Percentiles rank a stretch among this genome's conserved stretches.
Evolutionary conservation across 2,329 filamentous ascomycete species (phyloP).

Genomic region (Trichoderma cornu-damae): DNA sequence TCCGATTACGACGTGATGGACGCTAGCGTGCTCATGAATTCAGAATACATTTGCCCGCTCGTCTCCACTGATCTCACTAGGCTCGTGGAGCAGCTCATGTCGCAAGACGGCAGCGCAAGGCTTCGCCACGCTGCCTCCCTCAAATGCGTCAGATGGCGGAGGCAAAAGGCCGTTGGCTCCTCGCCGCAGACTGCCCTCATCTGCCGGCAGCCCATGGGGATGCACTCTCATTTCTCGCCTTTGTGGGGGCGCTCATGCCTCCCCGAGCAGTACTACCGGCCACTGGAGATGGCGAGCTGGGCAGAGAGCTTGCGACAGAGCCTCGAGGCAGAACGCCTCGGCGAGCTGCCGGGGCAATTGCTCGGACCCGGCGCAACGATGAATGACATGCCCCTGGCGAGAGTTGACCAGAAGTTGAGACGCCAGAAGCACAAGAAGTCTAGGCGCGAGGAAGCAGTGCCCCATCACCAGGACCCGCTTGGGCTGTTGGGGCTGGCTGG

Average conservation of each 20-base stretch:
- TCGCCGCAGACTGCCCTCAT: conserved; percentile 20
- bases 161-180: conserved; percentile 25
- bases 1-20: conserved; percentile 82
- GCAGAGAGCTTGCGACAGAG: conserved; percentile 35
- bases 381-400: conserved; percentile 18
- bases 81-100: conserved; percentile 71
- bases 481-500: conserved; percentile 68
- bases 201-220: conserved; percentile 14
- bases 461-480: conserved; percentile 64
- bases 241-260: conserved; percentile 19
- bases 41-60: conserved; percentile 80
- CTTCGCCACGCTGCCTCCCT: conserved; percentile 76
- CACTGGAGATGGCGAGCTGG: conserved; percentile 36
- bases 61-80: conserved; percentile 65
- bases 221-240: background rate
- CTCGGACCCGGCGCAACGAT: background rate
- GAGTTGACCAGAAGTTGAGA: background rate
- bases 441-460: background rate
- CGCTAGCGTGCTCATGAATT: conserved; percentile 86
- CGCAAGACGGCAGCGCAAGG: conserved; percentile 71
- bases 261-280: conserved; percentile 27
- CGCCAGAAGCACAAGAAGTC: conserved; percentile 11
- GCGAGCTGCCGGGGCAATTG: conserved; percentile 14
- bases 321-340: conserved; percentile 31
- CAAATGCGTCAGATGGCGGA: conserved; percentile 72